These are phyloP conservation scores for Boehmeria nivea DNA, from an alignment of 306 rosid species.

Conservation along the genomic window DNA sequence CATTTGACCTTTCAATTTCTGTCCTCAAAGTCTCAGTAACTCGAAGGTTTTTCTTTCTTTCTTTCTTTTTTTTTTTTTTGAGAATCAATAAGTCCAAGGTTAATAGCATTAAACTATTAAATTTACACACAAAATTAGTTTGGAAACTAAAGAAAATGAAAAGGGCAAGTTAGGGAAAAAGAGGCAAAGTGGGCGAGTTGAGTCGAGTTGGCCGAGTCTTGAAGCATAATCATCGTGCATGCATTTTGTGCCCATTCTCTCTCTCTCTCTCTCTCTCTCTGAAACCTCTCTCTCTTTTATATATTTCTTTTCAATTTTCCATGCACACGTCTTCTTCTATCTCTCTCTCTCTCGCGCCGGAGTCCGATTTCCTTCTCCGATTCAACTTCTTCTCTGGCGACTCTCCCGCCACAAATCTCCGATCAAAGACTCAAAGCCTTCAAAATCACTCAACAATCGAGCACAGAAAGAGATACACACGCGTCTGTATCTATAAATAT, in stretches of 20 bases:
- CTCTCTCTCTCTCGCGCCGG: slow-evolving; percentile 15
- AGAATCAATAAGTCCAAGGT: too few relatives aligned
- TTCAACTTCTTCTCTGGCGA: slow-evolving; percentile 7
- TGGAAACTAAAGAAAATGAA: neutral
- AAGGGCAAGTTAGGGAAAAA: slow-evolving; percentile 28
- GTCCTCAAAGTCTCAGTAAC: too few relatives aligned
- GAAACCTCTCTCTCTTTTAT: neutral
- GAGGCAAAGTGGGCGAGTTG: slow-evolving; percentile 44
- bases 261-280: slow-evolving; percentile 24
- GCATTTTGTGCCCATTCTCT: slow-evolving; percentile 59
- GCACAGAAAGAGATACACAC: neutral
- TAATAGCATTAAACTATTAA: too few relatives aligned
- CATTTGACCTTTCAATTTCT: too few relatives aligned
- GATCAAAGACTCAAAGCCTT: slow-evolving; percentile 4
- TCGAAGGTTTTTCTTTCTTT: too few relatives aligned
- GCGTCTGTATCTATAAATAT: neutral
- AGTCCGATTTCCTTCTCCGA: slow-evolving; percentile 15
- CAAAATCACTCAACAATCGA: slow-evolving; percentile 16
- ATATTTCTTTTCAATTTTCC: slow-evolving; percentile 43
- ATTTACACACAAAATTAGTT: too few relatives aligned
- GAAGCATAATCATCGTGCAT: slow-evolving; percentile 99
- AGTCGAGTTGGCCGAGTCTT: slow-evolving; percentile 89
- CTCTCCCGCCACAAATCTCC: neutral
- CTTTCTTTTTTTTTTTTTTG: too few relatives aligned
- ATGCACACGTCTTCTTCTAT: slow-evolving; percentile 74